Evolutionary conservation across 257 asterid genomes (phyloP).

Genomic region (Catharanthus roseus): DNA sequence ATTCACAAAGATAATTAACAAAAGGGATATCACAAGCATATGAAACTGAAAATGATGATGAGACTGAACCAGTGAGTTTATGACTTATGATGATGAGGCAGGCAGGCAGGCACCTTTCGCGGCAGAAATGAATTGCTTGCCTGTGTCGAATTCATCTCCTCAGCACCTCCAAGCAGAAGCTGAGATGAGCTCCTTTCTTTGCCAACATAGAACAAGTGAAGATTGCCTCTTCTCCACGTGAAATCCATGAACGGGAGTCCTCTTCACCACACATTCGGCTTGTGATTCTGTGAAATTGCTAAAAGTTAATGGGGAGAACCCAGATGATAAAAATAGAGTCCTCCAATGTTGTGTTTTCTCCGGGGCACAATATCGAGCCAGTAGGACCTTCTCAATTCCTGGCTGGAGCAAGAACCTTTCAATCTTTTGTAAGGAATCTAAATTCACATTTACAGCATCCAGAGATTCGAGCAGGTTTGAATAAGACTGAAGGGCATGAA

Average conservation of each 20-base stretch:
- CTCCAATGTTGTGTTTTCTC: conserved; percentile 94
- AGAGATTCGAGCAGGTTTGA: conserved; percentile 77
- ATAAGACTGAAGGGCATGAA: conserved; percentile 74
- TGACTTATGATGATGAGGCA: conserved; percentile 16
- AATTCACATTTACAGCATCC: conserved; percentile 70
- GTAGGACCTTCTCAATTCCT: conserved; percentile 56
- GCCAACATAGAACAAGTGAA: conserved; percentile 93
- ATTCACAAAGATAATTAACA: conserved; percentile 39
- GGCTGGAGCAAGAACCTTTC: conserved; percentile 85
- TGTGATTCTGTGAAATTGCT: conserved; percentile 89
- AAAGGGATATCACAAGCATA: conserved; percentile 36
- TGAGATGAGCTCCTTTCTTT: conserved; percentile 86
- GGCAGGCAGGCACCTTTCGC: conserved; percentile 39
- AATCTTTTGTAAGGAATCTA: conserved; percentile 75
- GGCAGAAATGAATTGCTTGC: conserved; percentile 8
- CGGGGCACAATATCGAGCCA: conserved; percentile 47
- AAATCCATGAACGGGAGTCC: conserved; percentile 84
- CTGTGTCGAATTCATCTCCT: conserved; percentile 20
- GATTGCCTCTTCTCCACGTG: conserved; percentile 91
- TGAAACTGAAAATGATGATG: conserved; percentile 33
- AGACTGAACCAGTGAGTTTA: conserved; percentile 28
- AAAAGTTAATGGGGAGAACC: conserved; percentile 62
- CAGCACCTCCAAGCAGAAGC: conserved; percentile 97
- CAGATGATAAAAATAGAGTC: conserved; percentile 64
- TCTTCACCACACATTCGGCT: conserved; percentile 82